phyloP scores from a whole-genome alignment of 176 grass and related monocot species.

The Aegilops sharonensis region DNA sequence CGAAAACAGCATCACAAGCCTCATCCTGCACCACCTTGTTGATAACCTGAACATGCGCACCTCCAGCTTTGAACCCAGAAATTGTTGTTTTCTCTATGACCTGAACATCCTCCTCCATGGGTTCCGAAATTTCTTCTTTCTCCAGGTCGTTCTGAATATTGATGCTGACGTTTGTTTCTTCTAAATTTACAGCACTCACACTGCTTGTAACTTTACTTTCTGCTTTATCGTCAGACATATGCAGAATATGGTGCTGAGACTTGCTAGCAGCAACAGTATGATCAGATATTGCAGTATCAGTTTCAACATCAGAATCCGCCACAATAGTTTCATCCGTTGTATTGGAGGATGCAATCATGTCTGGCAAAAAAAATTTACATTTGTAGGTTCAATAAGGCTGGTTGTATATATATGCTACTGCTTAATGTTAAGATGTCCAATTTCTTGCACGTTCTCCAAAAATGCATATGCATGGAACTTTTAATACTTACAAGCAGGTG shows the following conservation, averaged over 20 bases:
- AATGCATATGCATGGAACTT: not conserved
- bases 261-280: slow-evolving; percentile 28
- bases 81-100: slow-evolving; percentile 49
- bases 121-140: slow-evolving; percentile 30
- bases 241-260: slow-evolving; percentile 33
- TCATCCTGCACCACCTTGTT: slow-evolving; percentile 51
- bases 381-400: not conserved
- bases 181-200: slow-evolving; percentile 32
- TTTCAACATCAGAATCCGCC: slow-evolving; percentile 81
- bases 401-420: not conserved
- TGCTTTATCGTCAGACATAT: slow-evolving; percentile 34
- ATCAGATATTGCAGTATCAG: slow-evolving; percentile 71
- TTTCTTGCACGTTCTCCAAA: not conserved
- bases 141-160: not conserved
- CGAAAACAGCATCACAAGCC: slow-evolving; percentile 64
- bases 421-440: not conserved
- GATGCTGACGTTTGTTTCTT: slow-evolving; percentile 29
- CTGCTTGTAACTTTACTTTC: slow-evolving; percentile 11
- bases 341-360: slow-evolving; percentile 75
- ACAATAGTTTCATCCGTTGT: slow-evolving; percentile 89
- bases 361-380: slow-evolving; percentile 42
- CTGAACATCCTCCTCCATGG: slow-evolving; percentile 39
- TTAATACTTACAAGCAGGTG: slow-evolving; percentile 78
- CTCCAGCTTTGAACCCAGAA: slow-evolving; percentile 24
- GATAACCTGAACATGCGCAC: slow-evolving; percentile 44